Evolutionary conservation across 2,329 filamentous ascomycete genomes (phyloP), one percentile per base, ranked within the genome.

Genomic region (Trichoderma lentiforme): DNA sequence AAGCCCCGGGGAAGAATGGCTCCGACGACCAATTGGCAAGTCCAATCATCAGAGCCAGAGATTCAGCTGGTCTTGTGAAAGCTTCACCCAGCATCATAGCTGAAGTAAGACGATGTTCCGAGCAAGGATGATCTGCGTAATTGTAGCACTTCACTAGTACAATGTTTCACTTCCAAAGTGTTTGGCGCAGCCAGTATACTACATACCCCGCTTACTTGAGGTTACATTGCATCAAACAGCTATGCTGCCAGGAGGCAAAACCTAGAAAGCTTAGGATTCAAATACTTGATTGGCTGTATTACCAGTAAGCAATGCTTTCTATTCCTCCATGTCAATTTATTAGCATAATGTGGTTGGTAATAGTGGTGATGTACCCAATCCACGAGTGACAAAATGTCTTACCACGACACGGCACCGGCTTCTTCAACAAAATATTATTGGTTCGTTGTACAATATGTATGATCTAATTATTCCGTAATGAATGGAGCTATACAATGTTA

Each of bases 311-410:
- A 64, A 51, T 32, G 39, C 28, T 34, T 34, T 64, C 62, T 30
- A 64, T 64, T 64, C 62, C 62, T 64, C 62, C 62, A 64, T 64
- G 62, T 9, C 62, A 43, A 64, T 51, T 6, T 24, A 32, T 51
- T n/a, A 36, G 36, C 62, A 51, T 64, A 51, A 64, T 7, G 47
- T 8, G 39, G 61, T 11, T 51, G 12, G 18, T 18, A 30, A n/a
- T 32, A 47, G 28, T n/a, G 21, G 12, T 30, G 3, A 8, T 18
- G 9, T 30, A n/a, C 15, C 12, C 11, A 4, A 28, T 39, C 18
- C 6, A 6, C 14, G 12, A 11, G 21, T 6, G 21, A 3, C 24
- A 64, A 11, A 28, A 2, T 14, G 28, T 4, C 5, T n/a, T 15
- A 51, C n/a, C n/a, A 7, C n/a, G 3, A 7, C 62, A 24, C 4